A percentile compares a stretch with the other conserved stretches of the same genome.
phyloP scores from a whole-genome alignment of 495 filamentous ascomycete genomes.

The Clavariopsis aquatica region DNA sequence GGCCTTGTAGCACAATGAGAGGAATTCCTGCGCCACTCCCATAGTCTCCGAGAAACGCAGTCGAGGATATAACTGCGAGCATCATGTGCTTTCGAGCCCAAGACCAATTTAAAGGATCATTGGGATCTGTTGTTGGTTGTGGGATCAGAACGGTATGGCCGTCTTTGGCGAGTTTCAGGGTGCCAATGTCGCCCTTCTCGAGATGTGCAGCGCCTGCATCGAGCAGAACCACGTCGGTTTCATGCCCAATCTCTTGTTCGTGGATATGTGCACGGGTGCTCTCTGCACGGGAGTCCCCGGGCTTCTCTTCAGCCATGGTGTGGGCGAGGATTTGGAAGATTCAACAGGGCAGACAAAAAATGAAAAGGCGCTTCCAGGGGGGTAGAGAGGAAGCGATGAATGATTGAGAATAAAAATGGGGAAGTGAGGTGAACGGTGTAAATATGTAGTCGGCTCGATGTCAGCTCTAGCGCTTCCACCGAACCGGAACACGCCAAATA shows the following conservation, averaged over 20 bases:
- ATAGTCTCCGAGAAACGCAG: constrained; percentile 61
- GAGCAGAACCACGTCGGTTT: constrained; percentile 30
- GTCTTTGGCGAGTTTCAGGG: constrained; percentile 37
- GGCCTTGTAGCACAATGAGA: constrained; percentile 55
- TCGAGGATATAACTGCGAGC: constrained; percentile 55
- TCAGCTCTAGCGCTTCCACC: not conserved
- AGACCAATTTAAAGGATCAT: constrained; percentile 65
- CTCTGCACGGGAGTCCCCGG: constrained; percentile 6
- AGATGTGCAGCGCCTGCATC: constrained; percentile 34
- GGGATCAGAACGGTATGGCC: constrained; percentile 58
- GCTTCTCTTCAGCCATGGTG: constrained; percentile 23
- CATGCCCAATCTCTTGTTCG: constrained; percentile 30
- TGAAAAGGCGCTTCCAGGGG: no score
- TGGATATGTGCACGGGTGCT: constrained; percentile 23
- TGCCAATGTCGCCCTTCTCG: constrained; percentile 34
- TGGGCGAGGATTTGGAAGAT: not conserved
- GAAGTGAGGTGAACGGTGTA: not conserved
- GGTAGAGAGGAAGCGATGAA: not conserved
- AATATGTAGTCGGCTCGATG: not conserved
- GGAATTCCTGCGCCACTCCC: constrained; percentile 58
- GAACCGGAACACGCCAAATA: not conserved
- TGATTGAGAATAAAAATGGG: not conserved
- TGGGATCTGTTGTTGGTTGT: constrained; percentile 57
- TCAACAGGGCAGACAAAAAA: no score
- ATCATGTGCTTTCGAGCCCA: constrained; percentile 53